These are phyloP conservation scores for Candida verbasci DNA, from an alignment of 805 yeast species.

Conservation along the genomic window DNA sequence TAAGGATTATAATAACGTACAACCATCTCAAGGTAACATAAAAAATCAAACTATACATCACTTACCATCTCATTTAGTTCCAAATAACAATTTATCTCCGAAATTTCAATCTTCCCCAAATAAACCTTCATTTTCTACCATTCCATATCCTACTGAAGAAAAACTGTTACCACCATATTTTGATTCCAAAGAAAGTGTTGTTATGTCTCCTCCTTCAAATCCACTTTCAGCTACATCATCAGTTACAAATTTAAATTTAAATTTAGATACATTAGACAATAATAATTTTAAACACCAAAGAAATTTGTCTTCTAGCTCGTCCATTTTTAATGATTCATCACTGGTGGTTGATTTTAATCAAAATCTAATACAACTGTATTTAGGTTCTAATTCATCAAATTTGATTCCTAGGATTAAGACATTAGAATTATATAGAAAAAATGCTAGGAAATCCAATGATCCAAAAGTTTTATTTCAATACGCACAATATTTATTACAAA, in stretches of 20 bases:
- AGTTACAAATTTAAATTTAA: slow-evolving; percentile 29
- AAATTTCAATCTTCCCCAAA: neutral
- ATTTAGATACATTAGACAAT: neutral
- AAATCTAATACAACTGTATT: slow-evolving; percentile 45
- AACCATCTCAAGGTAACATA: neutral
- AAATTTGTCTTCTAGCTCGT: slow-evolving; percentile 35
- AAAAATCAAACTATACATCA: neutral
- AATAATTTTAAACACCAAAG: slow-evolving; percentile 21
- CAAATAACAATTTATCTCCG: neutral
- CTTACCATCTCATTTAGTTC: slow-evolving; percentile 6
- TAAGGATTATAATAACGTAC: neutral
- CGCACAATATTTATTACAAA: slow-evolving; percentile 85
- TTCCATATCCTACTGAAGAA: slow-evolving; percentile 17
- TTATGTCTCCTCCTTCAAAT: slow-evolving; percentile 20
- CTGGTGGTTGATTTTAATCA: slow-evolving; percentile 50
- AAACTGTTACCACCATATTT: slow-evolving; percentile 26
- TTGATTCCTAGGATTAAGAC: slow-evolving; percentile 77
- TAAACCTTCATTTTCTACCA: slow-evolving; percentile 14
- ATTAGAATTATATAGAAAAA: slow-evolving; percentile 79
- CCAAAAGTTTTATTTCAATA: slow-evolving; percentile 85
- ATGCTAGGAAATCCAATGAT: slow-evolving; percentile 80
- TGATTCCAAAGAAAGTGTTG: slow-evolving; percentile 13
- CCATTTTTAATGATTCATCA: slow-evolving; percentile 30
- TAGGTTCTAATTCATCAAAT: slow-evolving; percentile 45
- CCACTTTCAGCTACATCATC: slow-evolving; percentile 32